These are phyloP conservation scores for Tephrocybe sp. DNA, from an alignment of 768 basidiomycete genomes.

Conservation along the genomic window DNA sequence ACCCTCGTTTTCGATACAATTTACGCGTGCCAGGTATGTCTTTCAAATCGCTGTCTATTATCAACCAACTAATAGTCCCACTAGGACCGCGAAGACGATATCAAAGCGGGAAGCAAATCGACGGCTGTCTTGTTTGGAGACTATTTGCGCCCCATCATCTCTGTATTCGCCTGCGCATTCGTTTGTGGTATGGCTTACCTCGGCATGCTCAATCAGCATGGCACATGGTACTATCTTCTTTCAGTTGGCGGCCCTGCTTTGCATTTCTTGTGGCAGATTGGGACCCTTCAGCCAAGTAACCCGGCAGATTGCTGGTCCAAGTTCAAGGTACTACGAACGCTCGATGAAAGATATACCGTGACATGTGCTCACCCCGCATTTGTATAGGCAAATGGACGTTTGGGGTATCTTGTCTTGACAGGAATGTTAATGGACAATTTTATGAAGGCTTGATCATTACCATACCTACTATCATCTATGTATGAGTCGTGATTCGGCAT, in stretches of 20 bases:
- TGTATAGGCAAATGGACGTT: no score
- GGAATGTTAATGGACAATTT: no score
- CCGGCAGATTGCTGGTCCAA: background rate
- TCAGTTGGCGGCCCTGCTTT: slow-evolving; percentile 11
- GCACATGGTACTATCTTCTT: slow-evolving; percentile 30
- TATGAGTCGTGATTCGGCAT: no score
- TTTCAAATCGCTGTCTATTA: background rate
- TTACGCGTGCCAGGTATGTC: slow-evolving; percentile 8
- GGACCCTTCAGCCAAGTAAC: background rate
- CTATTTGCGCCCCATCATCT: slow-evolving; percentile 40
- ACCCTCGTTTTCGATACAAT: slow-evolving; percentile 10
- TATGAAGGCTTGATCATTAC: no score
- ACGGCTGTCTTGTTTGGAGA: slow-evolving; percentile 54
- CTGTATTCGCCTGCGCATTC: slow-evolving; percentile 39
- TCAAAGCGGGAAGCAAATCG: slow-evolving; percentile 52
- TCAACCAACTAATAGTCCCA: slow-evolving; percentile 24
- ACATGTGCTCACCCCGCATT: no score
- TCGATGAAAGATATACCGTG: no score
- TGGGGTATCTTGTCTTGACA: no score
- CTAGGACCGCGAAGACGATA: slow-evolving; percentile 59
- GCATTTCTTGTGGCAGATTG: slow-evolving; percentile 3
- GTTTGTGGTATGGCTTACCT: slow-evolving; percentile 36
- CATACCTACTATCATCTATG: no score
- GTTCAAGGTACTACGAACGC: no score
- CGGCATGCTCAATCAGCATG: slow-evolving; percentile 35